These are phyloP conservation scores for Anastatica hierochuntica DNA, from an alignment of 345 rosid genomes.

Conservation along the genomic window DNA sequence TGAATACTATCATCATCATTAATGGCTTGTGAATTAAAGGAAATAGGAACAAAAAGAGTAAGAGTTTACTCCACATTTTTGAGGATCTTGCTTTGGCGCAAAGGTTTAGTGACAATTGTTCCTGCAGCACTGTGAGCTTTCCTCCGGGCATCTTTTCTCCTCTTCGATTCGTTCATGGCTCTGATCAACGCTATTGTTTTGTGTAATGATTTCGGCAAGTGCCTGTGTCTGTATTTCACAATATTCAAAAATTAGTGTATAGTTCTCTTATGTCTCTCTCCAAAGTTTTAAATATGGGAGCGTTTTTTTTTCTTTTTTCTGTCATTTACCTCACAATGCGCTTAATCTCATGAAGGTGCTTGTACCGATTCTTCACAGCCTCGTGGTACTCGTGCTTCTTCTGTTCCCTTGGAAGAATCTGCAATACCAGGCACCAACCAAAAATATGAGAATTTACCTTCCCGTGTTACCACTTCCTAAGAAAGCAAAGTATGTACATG, in stretches of 20 bases:
- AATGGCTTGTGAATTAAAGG: background rate
- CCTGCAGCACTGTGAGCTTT: slow-evolving; percentile 94
- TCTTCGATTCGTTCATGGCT: slow-evolving; percentile 50
- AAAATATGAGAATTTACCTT: no score
- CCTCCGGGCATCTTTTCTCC: slow-evolving; percentile 65
- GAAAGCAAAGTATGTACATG: no score
- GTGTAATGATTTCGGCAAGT: slow-evolving; percentile 77
- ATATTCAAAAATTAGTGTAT: slow-evolving; percentile 5
- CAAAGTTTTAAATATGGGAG: background rate
- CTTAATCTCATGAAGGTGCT: slow-evolving; percentile 84
- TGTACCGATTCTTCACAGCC: slow-evolving; percentile 76
- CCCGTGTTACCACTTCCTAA: no score
- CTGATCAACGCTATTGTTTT: slow-evolving; percentile 45
- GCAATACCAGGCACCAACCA: no score
- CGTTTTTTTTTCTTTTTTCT: background rate
- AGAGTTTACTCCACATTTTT: slow-evolving; percentile 56
- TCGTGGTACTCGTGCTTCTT: slow-evolving; percentile 75
- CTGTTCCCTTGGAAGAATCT: slow-evolving; percentile 86
- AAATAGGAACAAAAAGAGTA: background rate
- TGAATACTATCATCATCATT: background rate
- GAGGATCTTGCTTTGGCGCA: slow-evolving; percentile 66
- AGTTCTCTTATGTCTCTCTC: background rate
- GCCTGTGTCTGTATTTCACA: slow-evolving; percentile 68
- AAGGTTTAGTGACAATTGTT: slow-evolving; percentile 36
- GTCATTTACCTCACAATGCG: slow-evolving; percentile 61